Conservation (phyloP, 2,329 filamentous ascomycete species). For the Alternaria conjuncta region DNA sequence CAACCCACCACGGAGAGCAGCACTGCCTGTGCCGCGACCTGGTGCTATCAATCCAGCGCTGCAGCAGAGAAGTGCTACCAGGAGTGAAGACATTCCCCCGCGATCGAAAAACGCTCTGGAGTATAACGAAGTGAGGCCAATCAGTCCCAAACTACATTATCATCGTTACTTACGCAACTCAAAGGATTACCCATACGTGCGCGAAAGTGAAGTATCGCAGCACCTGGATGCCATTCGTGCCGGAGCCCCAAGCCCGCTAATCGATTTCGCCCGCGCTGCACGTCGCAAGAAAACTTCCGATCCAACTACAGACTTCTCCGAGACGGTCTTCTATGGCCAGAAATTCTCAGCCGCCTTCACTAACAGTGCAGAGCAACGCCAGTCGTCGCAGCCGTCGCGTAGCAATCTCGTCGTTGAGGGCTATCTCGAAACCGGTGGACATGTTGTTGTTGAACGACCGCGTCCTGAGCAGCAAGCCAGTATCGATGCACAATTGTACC, state of each 20-base stretch:
- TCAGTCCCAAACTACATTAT: slow-evolving; percentile 30
- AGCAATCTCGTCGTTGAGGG: background rate
- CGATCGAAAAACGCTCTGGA: background rate
- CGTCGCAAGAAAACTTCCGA: background rate
- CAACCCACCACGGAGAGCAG: slow-evolving; percentile 18
- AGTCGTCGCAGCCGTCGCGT: background rate
- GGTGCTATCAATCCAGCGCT: background rate
- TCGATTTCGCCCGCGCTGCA: background rate
- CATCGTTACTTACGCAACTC: slow-evolving; percentile 22
- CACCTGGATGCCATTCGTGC: slow-evolving; percentile 25
- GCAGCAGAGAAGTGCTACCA: background rate
- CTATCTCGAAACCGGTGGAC: background rate
- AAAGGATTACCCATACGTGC: slow-evolving; percentile 30
- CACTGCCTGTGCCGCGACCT: slow-evolving; percentile 5
- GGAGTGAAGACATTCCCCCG: background rate
- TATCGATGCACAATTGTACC: background rate
- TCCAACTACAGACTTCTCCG: slow-evolving; percentile 12
- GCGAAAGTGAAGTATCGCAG: slow-evolving; percentile 22
- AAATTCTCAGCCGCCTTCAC: background rate
- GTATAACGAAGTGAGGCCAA: slow-evolving; percentile 1
- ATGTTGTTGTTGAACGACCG: background rate
- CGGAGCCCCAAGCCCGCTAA: slow-evolving; percentile 18
- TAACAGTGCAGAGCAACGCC: background rate
- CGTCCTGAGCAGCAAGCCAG: background rate
- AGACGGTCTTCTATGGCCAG: slow-evolving; percentile 14